phyloP scores from a whole-genome alignment of 2,329 filamentous ascomycete species.

The Xylaria sp. region DNA sequence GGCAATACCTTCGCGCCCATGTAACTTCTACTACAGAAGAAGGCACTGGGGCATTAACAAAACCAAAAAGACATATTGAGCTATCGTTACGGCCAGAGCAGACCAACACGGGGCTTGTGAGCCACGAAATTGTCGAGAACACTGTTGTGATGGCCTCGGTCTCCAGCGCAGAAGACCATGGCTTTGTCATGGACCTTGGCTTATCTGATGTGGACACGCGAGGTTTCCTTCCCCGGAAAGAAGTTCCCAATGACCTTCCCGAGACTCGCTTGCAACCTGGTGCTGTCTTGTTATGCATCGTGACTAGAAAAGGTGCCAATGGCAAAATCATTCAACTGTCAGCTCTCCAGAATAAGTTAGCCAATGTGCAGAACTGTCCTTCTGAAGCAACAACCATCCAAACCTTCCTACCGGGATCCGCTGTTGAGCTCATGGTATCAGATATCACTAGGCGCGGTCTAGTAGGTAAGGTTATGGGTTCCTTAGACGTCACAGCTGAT shows the following conservation, averaged over 20 bases:
- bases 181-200: slow-evolving; percentile 91
- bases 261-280: slow-evolving; percentile 81
- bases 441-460: slow-evolving; percentile 81
- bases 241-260: slow-evolving; percentile 74
- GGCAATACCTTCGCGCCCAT: slow-evolving; percentile 88
- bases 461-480: slow-evolving; percentile 89
- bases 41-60: slow-evolving; percentile 61
- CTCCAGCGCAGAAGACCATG: slow-evolving; percentile 93
- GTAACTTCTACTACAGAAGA: slow-evolving; percentile 83
- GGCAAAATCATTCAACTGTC: slow-evolving; percentile 90
- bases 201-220: slow-evolving; percentile 74
- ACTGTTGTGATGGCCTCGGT: slow-evolving; percentile 88
- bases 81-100: slow-evolving; percentile 83
- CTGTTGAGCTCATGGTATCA: slow-evolving; percentile 84
- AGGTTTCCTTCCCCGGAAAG: slow-evolving; percentile 87
- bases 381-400: slow-evolving; percentile 86
- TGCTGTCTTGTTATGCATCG: slow-evolving; percentile 83
- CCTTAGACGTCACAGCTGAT: slow-evolving; percentile 91
- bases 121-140: slow-evolving; percentile 79
- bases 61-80: slow-evolving; percentile 84
- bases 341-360: slow-evolving; percentile 75
- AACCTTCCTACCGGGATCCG: slow-evolving; percentile 90
- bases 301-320: slow-evolving; percentile 78
- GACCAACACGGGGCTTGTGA: slow-evolving; percentile 79
- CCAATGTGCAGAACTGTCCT: slow-evolving; percentile 73